phyloP scores from a whole-genome alignment of 2,329 filamentous ascomycete species.

The Didymosphaeria variabile region DNA sequence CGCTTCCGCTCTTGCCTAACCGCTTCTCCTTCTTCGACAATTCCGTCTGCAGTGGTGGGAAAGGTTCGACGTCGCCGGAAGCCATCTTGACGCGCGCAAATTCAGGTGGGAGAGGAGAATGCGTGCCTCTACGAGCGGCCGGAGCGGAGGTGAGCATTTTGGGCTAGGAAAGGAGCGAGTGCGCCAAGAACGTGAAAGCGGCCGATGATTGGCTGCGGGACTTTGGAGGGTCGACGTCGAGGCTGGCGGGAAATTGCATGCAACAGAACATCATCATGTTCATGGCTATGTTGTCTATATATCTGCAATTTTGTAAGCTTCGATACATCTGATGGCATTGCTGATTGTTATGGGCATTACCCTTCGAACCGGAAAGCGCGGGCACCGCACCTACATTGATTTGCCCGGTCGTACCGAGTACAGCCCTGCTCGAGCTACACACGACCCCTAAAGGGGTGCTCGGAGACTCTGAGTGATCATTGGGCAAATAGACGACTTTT shows the following conservation, averaged over 20 bases:
- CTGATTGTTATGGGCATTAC: not conserved
- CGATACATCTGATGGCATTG: not conserved
- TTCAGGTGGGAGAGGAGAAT: constrained; percentile 19
- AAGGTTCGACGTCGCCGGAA: constrained; percentile 38
- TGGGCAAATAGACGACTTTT: not conserved
- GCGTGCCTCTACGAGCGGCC: constrained; percentile 9
- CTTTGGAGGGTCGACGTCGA: not conserved
- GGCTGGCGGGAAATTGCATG: constrained; percentile 1
- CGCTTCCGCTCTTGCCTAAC: constrained; percentile 21
- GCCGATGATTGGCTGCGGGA: constrained; percentile 14
- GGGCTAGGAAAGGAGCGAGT: constrained; percentile 20
- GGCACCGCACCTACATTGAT: constrained; percentile 11
- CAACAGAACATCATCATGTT: not conserved
- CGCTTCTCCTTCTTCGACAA: constrained; percentile 22
- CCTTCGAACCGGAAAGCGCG: constrained; percentile 10
- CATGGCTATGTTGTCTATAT: not conserved
- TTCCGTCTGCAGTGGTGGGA: constrained; percentile 38
- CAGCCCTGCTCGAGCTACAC: not conserved
- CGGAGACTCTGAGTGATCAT: not conserved
- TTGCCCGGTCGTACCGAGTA: not conserved
- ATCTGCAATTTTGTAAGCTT: not conserved
- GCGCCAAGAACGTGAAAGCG: constrained; percentile 14
- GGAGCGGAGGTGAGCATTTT: constrained; percentile 20
- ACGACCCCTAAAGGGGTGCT: not conserved
- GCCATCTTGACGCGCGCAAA: constrained; percentile 27